Percentiles rank a stretch among this genome's conserved stretches.
These are phyloP conservation scores for Lizonia empirigonia DNA, from an alignment of 2,329 filamentous ascomycete species.

Conservation along the genomic window DNA sequence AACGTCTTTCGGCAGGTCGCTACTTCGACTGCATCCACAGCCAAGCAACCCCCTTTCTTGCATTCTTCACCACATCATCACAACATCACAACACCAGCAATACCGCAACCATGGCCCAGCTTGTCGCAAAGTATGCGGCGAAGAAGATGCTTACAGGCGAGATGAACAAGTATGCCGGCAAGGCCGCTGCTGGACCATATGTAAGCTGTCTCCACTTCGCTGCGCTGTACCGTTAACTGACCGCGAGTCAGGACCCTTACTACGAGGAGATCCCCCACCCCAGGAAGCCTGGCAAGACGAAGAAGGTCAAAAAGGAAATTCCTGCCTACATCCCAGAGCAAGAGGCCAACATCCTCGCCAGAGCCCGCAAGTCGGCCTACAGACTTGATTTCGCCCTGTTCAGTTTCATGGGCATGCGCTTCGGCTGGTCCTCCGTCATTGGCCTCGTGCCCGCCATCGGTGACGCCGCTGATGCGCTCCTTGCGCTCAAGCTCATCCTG, in stretches of 20 bases:
- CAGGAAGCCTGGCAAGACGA: constrained; percentile 71
- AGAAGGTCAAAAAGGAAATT: constrained; percentile 83
- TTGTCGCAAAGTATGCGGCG: constrained; percentile 56
- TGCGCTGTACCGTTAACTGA: constrained; percentile 5
- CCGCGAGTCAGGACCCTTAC: constrained; percentile 74
- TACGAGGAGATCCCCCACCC: constrained; percentile 82
- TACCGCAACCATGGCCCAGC: constrained; percentile 50
- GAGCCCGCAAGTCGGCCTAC: constrained; percentile 85
- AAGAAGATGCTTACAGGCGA: constrained; percentile 56
- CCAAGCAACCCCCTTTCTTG: constrained; percentile 8
- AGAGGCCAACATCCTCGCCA: constrained; percentile 81
- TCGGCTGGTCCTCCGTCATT: constrained; percentile 89
- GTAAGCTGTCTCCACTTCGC: constrained; percentile 39
- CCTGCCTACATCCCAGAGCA: constrained; percentile 82
- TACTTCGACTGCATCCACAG: constrained; percentile 5
- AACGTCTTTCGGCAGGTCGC: constrained; percentile 20
- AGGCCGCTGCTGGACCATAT: constrained; percentile 49
- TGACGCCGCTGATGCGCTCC: constrained; percentile 50
- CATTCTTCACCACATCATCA: not conserved
- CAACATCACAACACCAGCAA: not conserved
- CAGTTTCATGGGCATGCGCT: constrained; percentile 77
- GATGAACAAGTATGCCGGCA: constrained; percentile 55
- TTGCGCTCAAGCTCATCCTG: constrained; percentile 69
- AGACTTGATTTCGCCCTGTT: constrained; percentile 84
- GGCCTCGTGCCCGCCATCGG: constrained; percentile 80